Evolutionary conservation across 495 filamentous ascomycete genomes (phyloP).

Genomic region (Glonium stellatum): DNA sequence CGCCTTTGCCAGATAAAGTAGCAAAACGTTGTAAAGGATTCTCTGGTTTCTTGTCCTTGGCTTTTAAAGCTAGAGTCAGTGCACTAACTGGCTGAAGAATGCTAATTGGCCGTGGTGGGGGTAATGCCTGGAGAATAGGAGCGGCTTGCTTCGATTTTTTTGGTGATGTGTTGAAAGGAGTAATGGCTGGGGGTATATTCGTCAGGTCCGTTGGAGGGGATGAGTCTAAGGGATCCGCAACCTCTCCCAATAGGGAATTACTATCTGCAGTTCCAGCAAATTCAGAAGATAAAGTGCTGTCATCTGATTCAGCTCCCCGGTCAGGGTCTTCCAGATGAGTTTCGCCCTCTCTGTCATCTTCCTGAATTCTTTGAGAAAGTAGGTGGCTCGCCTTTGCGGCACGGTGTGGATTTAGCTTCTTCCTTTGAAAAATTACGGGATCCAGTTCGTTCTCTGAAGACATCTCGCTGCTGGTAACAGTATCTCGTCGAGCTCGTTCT

Average conservation of each 20-base stretch:
- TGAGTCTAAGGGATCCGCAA: slow-evolving; percentile 35
- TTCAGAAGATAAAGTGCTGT: slow-evolving; percentile 58
- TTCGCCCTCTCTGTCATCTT: slow-evolving; percentile 34
- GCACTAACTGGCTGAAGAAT: slow-evolving; percentile 68
- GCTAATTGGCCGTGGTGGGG: slow-evolving; percentile 86
- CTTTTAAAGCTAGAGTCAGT: slow-evolving; percentile 62
- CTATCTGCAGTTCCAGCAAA: slow-evolving; percentile 62
- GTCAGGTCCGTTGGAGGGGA: slow-evolving; percentile 39
- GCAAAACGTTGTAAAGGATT: slow-evolving; percentile 83
- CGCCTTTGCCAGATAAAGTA: slow-evolving; percentile 76
- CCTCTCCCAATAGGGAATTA: slow-evolving; percentile 49
- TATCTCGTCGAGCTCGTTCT: slow-evolving; percentile 71
- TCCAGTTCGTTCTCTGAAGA: slow-evolving; percentile 86
- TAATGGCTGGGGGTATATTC: slow-evolving; percentile 29
- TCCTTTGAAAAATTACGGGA: slow-evolving; percentile 55
- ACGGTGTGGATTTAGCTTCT: slow-evolving; percentile 48
- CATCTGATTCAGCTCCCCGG: slow-evolving; percentile 55
- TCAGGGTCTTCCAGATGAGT: slow-evolving; percentile 45
- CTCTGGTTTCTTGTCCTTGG: slow-evolving; percentile 68
- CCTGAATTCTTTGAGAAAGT: slow-evolving; percentile 41
- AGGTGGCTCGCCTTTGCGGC: slow-evolving; percentile 44
- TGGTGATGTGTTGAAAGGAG: slow-evolving; percentile 42
- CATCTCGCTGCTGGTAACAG: slow-evolving; percentile 84
- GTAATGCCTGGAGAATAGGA: slow-evolving; percentile 65
- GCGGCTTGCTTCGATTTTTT: slow-evolving; percentile 55